Evolutionary conservation across 108 stramenopile genomes (phyloP).

Genomic region (Heterococcus sp.): DNA sequence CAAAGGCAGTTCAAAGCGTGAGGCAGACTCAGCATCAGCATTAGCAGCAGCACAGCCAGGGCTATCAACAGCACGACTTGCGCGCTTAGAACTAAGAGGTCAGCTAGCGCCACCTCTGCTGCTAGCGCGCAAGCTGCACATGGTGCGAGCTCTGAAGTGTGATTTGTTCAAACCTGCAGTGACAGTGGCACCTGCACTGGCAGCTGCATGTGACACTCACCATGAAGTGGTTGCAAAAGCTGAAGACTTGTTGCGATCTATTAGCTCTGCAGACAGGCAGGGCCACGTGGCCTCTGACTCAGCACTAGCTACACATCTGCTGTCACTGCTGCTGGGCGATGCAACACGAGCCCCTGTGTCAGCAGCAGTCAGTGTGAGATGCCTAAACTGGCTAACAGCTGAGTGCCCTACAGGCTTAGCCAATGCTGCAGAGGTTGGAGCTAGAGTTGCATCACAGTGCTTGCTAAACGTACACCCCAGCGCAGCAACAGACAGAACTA

Average conservation of each 20-base stretch:
- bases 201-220: constrained; percentile 30
- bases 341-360: constrained; percentile 1
- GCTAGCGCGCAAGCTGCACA: constrained; percentile 23
- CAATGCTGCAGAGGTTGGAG: constrained; percentile 7
- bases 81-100: constrained; percentile 18
- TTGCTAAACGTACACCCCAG: constrained; percentile 5
- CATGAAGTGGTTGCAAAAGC: constrained; percentile 35
- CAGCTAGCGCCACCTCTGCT: constrained; percentile 21
- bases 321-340: constrained; percentile 13
- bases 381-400: constrained; percentile 28
- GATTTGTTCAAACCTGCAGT: constrained; percentile 21
- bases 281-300: constrained; percentile 12
- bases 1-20: constrained; percentile 11
- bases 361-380: constrained; percentile 19
- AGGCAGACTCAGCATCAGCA: too few species aligned
- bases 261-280: constrained; percentile 28
- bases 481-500: constrained; percentile 6
- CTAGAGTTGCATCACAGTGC: constrained; percentile 11
- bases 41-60: constrained; percentile 8
- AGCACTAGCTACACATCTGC: constrained; percentile 2
- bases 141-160: constrained; percentile 24
- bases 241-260: constrained; percentile 18
- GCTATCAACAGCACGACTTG: constrained; percentile 19
- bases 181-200: constrained; percentile 16
- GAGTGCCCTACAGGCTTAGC: constrained; percentile 34